Evolutionary conservation across 2,329 filamentous ascomycete genomes (phyloP), one percentile per base, ranked within the genome.

Genomic region (Chaetomium sp.): DNA sequence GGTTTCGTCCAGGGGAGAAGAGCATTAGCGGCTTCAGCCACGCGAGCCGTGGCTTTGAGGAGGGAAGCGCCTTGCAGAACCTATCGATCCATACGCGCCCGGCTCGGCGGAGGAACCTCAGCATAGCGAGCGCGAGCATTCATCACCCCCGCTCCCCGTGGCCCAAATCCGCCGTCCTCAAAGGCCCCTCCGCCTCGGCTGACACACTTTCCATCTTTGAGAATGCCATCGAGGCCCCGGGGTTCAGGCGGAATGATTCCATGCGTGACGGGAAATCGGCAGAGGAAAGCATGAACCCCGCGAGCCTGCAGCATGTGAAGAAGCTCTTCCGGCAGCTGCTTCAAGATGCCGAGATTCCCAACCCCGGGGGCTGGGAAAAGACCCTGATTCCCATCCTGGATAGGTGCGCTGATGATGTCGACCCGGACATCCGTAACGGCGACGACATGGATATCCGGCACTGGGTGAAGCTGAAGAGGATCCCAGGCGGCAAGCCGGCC

Each of bases 391-490:
- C 95, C 0, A 96, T 99, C 60, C 83, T 99, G 23, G 82, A 97
- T 25, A 90, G 90, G 71, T 95, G 93, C 68, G 96, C 94, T 0
- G 93, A 97, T 69, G 95, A 98, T 73, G 93, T 99, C 3, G 90
- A 96, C 68, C 95, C 95, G 1, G 91, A 98, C 75, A 91, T 97
- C 53, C 90, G 93, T 63, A 86, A 87, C 62, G 93, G 93, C 31
- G 95, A 99, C 75, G 91, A 95, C 74, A 98, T 99, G 83, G 95
- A 99, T 75, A 95, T 99, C 65, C 87, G 95, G 3, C 93, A 98
- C 75, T 99, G 97, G 73, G 92, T 99, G 68, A 99, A 99, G 75
- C 79, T 99, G 33, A 99, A 99, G 75, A 96, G 96, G 74, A 95
- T 99, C 13, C 91, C 93, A 0, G 94, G 95, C 19, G 94, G 93